A percentile compares a stretch with the other conserved stretches of the same genome.
Evolutionary conservation across 2,329 filamentous ascomycete species (phyloP).

Genomic region (Pyrenophora tritici-repentis): DNA sequence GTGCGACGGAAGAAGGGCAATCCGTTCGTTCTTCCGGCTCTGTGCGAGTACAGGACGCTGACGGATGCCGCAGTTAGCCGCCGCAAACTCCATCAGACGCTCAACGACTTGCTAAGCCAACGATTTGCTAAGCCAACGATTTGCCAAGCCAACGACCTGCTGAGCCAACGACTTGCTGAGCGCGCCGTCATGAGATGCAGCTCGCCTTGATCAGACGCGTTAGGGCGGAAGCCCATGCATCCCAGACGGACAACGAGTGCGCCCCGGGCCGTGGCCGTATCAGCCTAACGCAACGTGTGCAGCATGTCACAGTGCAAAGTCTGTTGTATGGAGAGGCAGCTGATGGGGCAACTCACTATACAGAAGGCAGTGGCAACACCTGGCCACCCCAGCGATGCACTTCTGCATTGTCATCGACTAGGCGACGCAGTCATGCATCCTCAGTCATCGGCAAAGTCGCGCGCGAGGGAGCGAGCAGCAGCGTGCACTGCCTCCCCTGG

Average conservation of each 20-base stretch:
- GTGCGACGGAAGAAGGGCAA: slow-evolving; percentile 3
- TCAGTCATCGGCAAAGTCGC: slow-evolving; percentile 3
- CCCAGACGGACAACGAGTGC: slow-evolving; percentile 28
- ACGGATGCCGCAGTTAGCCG: slow-evolving; percentile 28
- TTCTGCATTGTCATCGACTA: slow-evolving; percentile 28
- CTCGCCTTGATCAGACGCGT: slow-evolving; percentile 30
- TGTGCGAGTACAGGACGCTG: slow-evolving; percentile 21
- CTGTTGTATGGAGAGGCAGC: slow-evolving; percentile 26
- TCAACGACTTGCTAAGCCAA: slow-evolving; percentile 12
- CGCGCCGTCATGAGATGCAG: slow-evolving; percentile 24
- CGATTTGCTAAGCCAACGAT: no score
- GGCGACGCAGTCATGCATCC: slow-evolving; percentile 22
- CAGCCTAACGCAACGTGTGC: slow-evolving; percentile 32
- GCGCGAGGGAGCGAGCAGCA: slow-evolving; percentile 2
- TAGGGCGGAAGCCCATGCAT: slow-evolving; percentile 22
- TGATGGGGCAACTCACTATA: slow-evolving; percentile 18
- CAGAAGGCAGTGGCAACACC: slow-evolving; percentile 17
- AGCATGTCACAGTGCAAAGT: slow-evolving; percentile 34
- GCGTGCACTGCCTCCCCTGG: slow-evolving; percentile 6
- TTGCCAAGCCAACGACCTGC: no score
- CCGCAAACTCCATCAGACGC: slow-evolving; percentile 22
- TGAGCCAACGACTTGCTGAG: slow-evolving; percentile 12
- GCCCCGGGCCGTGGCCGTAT: slow-evolving; percentile 46
- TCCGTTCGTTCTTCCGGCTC: slow-evolving; percentile 13
- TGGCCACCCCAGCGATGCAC: slow-evolving; percentile 1